Evolutionary conservation across 2,329 filamentous ascomycete genomes (phyloP), one percentile per base, ranked within the genome.

Genomic region (Claviceps fusiformis): DNA sequence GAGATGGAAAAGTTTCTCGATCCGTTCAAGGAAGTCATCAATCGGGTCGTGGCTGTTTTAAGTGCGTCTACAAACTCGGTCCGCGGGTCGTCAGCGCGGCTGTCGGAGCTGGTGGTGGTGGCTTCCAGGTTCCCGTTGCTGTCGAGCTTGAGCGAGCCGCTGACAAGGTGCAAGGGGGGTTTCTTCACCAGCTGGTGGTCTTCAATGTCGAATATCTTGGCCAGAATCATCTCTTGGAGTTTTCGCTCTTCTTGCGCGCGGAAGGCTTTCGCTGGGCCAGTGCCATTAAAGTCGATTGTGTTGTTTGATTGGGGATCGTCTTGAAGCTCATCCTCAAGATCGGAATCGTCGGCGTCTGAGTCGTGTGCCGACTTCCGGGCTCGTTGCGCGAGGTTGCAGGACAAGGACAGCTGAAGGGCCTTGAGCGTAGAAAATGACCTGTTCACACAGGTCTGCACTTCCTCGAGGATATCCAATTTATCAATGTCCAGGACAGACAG

Each of bases 401-500:
- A 85, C 56, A 85, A 75, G 5, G 82, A 85, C 15, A 85, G 65
- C 52, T 76, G 73, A 31, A 85, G 67, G 49, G 76, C 73, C 27
- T 70, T 75, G 27, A 85, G 68, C 0, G 79, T 79, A 1, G 75
- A 71, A 2, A 76, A 72, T 1, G 77, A 83, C 59, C 78, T 77
- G 11, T 70, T 70, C 29, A 85, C 67, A 60, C 80, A 83, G 5
- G 70, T 62, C 58, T 74, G 76, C 57, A 85, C 71, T 64, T 85
- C 82, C 1, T 71, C 64, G 13, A 82, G 62, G 37, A 80, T 69
- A 39, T 82, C 78, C 5, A 83, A 68, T 33, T 68, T 73, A 57
- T 85, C 81, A 53, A 85, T 82, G 58, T 85, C 81, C 39, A 85
- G 69, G 7, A 85, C 68, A 4, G 74, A 68, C 15, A 85, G 67